Conservation (phyloP, 2,329 filamentous ascomycete genomes). For the Alternaria conjuncta region DNA sequence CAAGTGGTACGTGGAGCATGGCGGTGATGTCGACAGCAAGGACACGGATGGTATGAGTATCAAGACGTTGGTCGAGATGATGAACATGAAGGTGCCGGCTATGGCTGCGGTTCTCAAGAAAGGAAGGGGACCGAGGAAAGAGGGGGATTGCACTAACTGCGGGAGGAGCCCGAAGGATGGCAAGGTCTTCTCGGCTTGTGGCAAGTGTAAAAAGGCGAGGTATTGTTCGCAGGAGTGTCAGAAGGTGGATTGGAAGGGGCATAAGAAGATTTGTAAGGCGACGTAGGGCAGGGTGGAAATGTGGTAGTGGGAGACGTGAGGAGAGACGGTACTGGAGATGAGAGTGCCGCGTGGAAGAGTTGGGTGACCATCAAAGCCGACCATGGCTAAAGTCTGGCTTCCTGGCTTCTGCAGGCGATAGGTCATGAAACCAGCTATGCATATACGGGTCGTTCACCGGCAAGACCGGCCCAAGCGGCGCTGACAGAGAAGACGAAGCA, state of each 20-base stretch:
- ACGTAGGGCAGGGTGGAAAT: background rate
- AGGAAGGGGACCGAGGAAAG: slow-evolving; percentile 10
- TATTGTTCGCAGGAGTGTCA: slow-evolving; percentile 23
- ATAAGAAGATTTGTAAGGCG: slow-evolving; percentile 18
- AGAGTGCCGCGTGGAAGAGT: background rate
- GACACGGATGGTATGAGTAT: slow-evolving; percentile 24
- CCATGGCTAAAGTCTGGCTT: background rate
- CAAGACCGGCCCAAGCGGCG: background rate
- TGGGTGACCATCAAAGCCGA: background rate
- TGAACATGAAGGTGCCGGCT: slow-evolving; percentile 13
- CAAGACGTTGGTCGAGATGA: slow-evolving; percentile 19
- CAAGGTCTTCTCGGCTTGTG: slow-evolving; percentile 7
- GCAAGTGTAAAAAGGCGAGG: slow-evolving; percentile 16
- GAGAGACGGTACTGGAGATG: background rate
- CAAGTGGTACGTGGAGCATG: slow-evolving; percentile 24
- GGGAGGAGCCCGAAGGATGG: slow-evolving; percentile 11
- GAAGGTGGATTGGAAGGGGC: slow-evolving; percentile 23
- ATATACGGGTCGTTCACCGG: background rate
- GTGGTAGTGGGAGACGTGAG: background rate
- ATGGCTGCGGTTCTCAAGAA: slow-evolving; percentile 11
- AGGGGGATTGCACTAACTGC: slow-evolving; percentile 17
- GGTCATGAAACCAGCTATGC: background rate
- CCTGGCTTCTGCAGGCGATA: background rate
- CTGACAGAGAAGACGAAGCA: background rate
- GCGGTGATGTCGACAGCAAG: slow-evolving; percentile 23